These are phyloP conservation scores for Pythium plurisporium DNA, from an alignment of 352 stramenopile species.

Conservation along the genomic window DNA sequence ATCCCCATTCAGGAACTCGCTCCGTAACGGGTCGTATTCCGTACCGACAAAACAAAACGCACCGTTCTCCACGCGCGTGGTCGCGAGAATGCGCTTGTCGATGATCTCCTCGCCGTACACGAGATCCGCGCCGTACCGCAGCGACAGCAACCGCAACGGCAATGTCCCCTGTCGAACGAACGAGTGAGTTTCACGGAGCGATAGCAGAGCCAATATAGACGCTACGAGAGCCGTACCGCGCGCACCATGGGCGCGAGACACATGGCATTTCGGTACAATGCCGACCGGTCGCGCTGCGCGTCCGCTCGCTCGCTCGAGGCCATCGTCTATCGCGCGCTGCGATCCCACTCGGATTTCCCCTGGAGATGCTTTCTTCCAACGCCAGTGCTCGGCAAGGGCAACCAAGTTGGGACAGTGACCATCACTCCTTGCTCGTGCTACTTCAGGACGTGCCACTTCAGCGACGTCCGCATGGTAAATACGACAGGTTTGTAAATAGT, in stretches of 20 bases:
- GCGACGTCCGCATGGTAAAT: neutral
- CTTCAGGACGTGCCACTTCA: neutral
- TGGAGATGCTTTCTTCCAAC: no score
- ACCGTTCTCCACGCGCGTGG: constrained; percentile 81
- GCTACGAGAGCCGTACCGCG: constrained; percentile 41
- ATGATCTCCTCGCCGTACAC: constrained; percentile 96
- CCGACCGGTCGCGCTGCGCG: constrained; percentile 19
- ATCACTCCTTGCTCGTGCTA: constrained; percentile 15
- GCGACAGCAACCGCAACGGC: constrained; percentile 86
- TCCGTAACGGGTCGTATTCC: no score
- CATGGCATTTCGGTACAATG: constrained; percentile 71
- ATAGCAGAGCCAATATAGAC: neutral
- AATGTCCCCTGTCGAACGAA: constrained; percentile 68
- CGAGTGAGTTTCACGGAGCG: neutral
- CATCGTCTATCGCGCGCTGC: no score
- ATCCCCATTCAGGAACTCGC: no score
- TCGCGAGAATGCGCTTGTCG: constrained; percentile 88
- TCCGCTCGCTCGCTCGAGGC: neutral
- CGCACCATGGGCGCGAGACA: constrained; percentile 94
- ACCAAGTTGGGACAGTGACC: constrained; percentile 7
- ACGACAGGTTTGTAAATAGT: neutral
- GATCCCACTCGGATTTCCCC: no score
- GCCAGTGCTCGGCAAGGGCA: neutral
- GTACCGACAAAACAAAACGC: neutral
- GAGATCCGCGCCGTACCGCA: constrained; percentile 90